These are phyloP conservation scores for Solanum neorickii DNA, from an alignment of 257 asterid genomes.

Conservation along the genomic window DNA sequence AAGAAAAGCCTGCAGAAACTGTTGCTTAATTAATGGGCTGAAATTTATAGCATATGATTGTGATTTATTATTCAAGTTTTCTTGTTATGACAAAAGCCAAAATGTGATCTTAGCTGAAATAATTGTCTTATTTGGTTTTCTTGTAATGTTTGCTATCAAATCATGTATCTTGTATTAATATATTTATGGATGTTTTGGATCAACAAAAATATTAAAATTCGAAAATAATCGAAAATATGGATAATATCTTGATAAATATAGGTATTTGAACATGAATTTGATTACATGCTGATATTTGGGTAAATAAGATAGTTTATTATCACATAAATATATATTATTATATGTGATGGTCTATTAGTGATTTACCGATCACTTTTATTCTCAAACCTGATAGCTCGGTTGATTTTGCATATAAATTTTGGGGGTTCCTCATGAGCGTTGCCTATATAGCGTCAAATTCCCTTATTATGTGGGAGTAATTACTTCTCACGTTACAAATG, in stretches of 20 bases:
- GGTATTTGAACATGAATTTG: too few relatives aligned
- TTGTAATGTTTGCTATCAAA: not conserved
- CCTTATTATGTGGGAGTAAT: not conserved
- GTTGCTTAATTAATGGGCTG: not conserved
- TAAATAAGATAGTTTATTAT: not conserved
- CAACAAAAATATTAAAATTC: too few relatives aligned
- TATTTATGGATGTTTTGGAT: not conserved
- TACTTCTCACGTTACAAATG: not conserved
- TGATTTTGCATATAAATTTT: too few relatives aligned
- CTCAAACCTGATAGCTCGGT: not conserved
- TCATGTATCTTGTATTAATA: not conserved
- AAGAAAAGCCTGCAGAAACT: constrained; percentile 15
- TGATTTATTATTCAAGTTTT: not conserved
- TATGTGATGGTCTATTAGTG: too few relatives aligned
- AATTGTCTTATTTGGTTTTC: not conserved
- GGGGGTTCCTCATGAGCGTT: too few relatives aligned
- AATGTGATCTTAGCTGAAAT: not conserved
- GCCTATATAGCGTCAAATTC: too few relatives aligned
- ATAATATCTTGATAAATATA: too few relatives aligned
- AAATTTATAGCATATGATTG: not conserved
- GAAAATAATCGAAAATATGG: too few relatives aligned
- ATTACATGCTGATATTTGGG: too few relatives aligned
- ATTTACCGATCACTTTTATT: not conserved
- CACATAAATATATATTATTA: too few relatives aligned
- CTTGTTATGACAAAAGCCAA: not conserved